A percentile compares a stretch with the other conserved stretches of the same genome.
Evolutionary conservation across 139 green algal species (phyloP).

Genomic region (Micractinium conductrix): DNA sequence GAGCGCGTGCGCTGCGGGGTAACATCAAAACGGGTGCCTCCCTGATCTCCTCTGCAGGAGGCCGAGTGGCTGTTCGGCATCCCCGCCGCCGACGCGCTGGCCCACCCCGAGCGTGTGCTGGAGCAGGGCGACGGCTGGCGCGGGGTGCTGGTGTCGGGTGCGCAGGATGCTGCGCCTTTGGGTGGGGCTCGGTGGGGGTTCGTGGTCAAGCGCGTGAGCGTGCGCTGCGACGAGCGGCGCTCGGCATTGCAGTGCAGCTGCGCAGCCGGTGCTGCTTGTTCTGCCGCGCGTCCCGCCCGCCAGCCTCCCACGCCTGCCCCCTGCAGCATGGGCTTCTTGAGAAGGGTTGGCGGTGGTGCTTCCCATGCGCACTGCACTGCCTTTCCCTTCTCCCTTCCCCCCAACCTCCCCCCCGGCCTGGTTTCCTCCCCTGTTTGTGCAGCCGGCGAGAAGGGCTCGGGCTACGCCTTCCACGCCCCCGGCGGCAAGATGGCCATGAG

Average conservation of each 20-base stretch:
- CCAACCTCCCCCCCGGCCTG: background rate
- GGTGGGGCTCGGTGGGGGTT: too few species aligned
- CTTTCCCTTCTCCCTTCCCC: background rate
- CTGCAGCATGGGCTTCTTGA: too few species aligned
- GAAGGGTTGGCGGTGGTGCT: too few species aligned
- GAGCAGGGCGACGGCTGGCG: conserved; percentile 16
- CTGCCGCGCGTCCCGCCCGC: background rate
- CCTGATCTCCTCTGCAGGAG: too few species aligned
- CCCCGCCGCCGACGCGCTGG: conserved; percentile 51
- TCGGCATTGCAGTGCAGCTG: too few species aligned
- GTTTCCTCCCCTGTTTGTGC: conserved; percentile 70
- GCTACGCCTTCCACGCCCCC: conserved; percentile 73
- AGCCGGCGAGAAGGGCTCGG: conserved; percentile 74
- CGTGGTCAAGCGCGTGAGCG: too few species aligned
- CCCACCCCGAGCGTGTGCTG: conserved; percentile 53
- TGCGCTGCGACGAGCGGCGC: too few species aligned
- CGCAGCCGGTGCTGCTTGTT: background rate
- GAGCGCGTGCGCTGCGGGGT: too few species aligned
- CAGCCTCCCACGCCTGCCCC: background rate
- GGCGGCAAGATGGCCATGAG: conserved; percentile 57
- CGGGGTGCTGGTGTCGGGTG: conserved; percentile 21
- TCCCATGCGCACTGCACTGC: too few species aligned
- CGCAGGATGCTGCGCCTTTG: background rate
- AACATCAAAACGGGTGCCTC: too few species aligned
- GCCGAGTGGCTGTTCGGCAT: conserved; percentile 85